These are phyloP conservation scores for Termitomyces heimii DNA, from an alignment of 768 basidiomycete genomes.

Conservation along the genomic window DNA sequence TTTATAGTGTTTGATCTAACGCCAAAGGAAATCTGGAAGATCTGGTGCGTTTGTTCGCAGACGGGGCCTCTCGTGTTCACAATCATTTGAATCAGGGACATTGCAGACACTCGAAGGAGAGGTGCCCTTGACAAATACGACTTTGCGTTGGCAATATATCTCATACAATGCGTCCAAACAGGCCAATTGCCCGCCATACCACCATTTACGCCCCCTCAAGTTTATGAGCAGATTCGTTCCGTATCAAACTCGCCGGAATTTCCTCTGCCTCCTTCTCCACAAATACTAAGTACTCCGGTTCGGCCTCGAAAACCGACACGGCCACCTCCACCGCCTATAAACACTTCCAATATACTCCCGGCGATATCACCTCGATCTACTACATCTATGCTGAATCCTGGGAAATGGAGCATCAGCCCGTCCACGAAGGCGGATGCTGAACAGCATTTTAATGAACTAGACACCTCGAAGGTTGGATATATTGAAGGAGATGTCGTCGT, in stretches of 20 bases:
- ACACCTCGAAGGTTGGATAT: slow-evolving; percentile 22
- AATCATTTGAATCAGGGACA: slow-evolving; percentile 33
- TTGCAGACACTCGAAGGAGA: slow-evolving; percentile 53
- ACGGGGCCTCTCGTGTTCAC: not conserved
- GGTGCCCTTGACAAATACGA: slow-evolving; percentile 60
- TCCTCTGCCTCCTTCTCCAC: slow-evolving; percentile 3
- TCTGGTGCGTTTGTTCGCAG: slow-evolving; percentile 39
- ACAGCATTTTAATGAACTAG: slow-evolving; percentile 25
- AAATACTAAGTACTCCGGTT: not conserved
- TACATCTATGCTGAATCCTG: not conserved
- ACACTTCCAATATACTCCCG: not conserved
- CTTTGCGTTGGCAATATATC: slow-evolving; percentile 68
- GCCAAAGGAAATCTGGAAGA: slow-evolving; percentile 51
- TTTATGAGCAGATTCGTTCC: slow-evolving; percentile 23
- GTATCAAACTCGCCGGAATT: slow-evolving; percentile 2
- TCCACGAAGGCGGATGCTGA: slow-evolving; percentile 24
- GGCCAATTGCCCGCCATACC: slow-evolving; percentile 28
- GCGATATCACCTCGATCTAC: not conserved
- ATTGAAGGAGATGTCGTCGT: slow-evolving; percentile 27
- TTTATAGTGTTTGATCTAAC: slow-evolving; percentile 59
- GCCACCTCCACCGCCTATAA: not conserved
- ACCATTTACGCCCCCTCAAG: slow-evolving; percentile 21
- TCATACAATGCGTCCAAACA: slow-evolving; percentile 38
- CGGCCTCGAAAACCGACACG: not conserved
- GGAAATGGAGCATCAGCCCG: slow-evolving; percentile 21